A percentile compares a stretch with the other conserved stretches of the same genome.
These are phyloP conservation scores for Kokia cookei DNA, from an alignment of 441 rosid species.

Conservation along the genomic window DNA sequence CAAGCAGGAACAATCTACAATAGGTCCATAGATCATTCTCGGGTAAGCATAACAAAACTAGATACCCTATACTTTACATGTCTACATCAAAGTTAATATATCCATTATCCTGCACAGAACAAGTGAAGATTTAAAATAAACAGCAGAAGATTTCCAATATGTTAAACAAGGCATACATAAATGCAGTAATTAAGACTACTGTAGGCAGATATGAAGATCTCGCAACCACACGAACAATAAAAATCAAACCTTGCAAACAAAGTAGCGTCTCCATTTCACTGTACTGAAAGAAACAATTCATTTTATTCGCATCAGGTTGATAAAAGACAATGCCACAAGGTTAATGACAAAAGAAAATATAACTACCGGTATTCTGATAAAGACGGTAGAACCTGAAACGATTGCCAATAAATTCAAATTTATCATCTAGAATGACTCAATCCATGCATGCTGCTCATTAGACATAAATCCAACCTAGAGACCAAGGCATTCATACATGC, in stretches of 20 bases:
- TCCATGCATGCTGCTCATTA: background rate
- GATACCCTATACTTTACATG: background rate
- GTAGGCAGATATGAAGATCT: background rate
- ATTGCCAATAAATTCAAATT: background rate
- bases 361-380: background rate
- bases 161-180: background rate
- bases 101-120: slow-evolving; percentile 10
- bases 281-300: background rate
- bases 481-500: background rate
- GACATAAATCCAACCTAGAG: background rate
- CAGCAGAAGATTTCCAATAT: background rate
- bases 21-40: slow-evolving; percentile 19
- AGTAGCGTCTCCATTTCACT: background rate
- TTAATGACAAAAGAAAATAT: background rate
- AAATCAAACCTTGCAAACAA: background rate
- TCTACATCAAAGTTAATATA: background rate
- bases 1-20: slow-evolving; percentile 64
- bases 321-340: background rate
- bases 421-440: background rate
- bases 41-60: slow-evolving; percentile 33
- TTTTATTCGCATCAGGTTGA: background rate
- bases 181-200: background rate
- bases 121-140: slow-evolving; percentile 24
- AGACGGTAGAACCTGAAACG: background rate
- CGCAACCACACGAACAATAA: background rate